Evolutionary conservation across 192 early-diverging fungal genomes (phyloP), one percentile per base, ranked within the genome.

Genomic region (Paraglomus brasilianum): DNA sequence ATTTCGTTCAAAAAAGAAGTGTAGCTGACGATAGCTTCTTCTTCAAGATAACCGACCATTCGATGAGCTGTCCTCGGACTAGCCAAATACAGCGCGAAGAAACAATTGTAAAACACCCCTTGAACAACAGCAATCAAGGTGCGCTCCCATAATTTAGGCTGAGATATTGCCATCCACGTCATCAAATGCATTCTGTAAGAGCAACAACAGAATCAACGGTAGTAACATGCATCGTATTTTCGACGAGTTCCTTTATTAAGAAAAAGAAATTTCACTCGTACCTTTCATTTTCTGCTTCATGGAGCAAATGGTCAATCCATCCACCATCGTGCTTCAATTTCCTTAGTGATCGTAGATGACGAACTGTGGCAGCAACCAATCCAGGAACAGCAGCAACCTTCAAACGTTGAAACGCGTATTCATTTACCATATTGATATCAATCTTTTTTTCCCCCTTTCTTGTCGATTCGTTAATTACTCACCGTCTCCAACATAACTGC

Each of bases 281-380:
- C 24, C 90, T 74, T 75, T 95, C 94, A 78, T 95, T 95, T 73
- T 97, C 92, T 8, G 95, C 94, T 77, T 97, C 93, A 65, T 94
- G 92, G 45, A 96, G 78, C 48, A 97, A 72, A 61, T 93, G 93
- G 14, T 82, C 81, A 77, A 97, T 93, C 91, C 93, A 96, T 17
- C 95, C 94, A 50, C 92, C 84, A 76, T 97, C 95, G 68, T 92
- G 88, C 5, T 80, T 78, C 76, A 93, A 83, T 1, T 84, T 74
- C 15, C 93, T 86, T 24, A 95, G 79, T 39, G 90, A 91, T 19
- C 85, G 82, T 14, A 94, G 81, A 64, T 96, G 94, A 8, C 91
- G 81, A 14, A 92, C 77, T 73, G 91, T 80, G 6, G 87, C 94
- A 15, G 87, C 94, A 0, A 95, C 94, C 90, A 96, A 92, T 44